Conservation (phyloP, 352 stramenopile genomes). For the Phytophthora megakarya region DNA sequence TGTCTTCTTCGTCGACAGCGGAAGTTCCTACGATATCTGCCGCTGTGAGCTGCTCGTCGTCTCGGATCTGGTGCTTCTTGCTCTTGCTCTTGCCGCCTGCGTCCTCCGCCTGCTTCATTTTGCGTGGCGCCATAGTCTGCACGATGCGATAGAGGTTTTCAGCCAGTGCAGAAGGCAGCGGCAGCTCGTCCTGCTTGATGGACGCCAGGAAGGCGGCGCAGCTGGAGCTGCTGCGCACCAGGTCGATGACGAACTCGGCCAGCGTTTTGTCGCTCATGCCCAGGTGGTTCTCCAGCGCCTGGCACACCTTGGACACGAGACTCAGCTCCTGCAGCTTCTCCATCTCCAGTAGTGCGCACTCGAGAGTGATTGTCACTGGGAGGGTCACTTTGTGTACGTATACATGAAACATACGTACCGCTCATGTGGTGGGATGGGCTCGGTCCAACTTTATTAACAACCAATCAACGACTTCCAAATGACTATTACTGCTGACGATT, state of each 20-base stretch:
- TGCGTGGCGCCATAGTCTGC: constrained; percentile 74
- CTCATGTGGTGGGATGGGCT: constrained; percentile 22
- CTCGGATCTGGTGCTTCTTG: constrained; percentile 49
- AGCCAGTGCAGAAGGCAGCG: constrained; percentile 60
- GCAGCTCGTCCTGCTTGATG: constrained; percentile 72
- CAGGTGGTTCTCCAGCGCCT: constrained; percentile 91
- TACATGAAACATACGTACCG: constrained; percentile 2
- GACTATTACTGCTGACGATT: neutral
- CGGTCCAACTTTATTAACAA: constrained; percentile 5
- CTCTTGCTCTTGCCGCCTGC: constrained; percentile 12
- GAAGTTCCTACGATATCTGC: constrained; percentile 63
- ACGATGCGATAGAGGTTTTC: constrained; percentile 85
- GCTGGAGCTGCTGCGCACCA: constrained; percentile 78
- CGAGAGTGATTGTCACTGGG: constrained; percentile 20
- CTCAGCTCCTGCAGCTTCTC: constrained; percentile 90
- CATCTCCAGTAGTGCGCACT: constrained; percentile 42
- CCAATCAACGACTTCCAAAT: neutral
- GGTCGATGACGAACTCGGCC: constrained; percentile 95
- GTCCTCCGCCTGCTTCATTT: constrained; percentile 36
- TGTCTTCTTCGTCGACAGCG: constrained; percentile 37
- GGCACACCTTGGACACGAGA: constrained; percentile 89
- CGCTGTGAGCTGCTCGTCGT: constrained; percentile 72
- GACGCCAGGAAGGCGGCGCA: constrained; percentile 59
- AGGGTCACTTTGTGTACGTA: constrained; percentile 3
- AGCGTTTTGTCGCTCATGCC: constrained; percentile 97